A percentile compares a stretch with the other conserved stretches of the same genome.
phyloP scores from a whole-genome alignment of 2,329 filamentous ascomycete genomes.

The Triangularia setosa region DNA sequence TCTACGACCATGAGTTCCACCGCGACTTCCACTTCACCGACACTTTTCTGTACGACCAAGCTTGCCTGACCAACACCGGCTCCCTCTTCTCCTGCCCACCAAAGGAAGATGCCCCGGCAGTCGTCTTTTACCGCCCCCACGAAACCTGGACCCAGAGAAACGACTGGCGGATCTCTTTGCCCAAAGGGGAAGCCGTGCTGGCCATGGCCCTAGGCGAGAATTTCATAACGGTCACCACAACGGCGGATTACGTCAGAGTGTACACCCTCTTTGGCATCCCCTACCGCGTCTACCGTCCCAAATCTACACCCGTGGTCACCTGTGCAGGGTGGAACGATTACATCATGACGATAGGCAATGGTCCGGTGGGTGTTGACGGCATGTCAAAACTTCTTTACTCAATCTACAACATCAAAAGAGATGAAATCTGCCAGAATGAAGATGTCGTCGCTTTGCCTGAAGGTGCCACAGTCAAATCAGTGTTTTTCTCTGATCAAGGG shows the following conservation, averaged over 20 bases:
- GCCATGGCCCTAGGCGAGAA: slow-evolving; percentile 89
- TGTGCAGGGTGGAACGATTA: slow-evolving; percentile 95
- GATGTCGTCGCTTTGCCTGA: slow-evolving; percentile 83
- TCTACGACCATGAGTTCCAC: slow-evolving; percentile 90
- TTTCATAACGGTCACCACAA: slow-evolving; percentile 86
- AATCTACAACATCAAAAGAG: slow-evolving; percentile 89
- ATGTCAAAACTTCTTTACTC: slow-evolving; percentile 78
- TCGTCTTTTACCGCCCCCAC: slow-evolving; percentile 93
- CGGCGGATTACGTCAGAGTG: slow-evolving; percentile 81
- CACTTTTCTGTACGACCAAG: slow-evolving; percentile 92
- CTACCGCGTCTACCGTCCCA: slow-evolving; percentile 83
- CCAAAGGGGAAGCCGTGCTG: slow-evolving; percentile 77
- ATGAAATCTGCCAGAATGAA: slow-evolving; percentile 91
- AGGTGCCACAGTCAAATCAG: slow-evolving; percentile 67
- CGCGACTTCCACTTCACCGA: slow-evolving; percentile 98
- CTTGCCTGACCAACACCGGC: slow-evolving; percentile 82
- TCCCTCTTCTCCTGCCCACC: slow-evolving; percentile 80
- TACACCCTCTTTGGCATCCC: slow-evolving; percentile 92
- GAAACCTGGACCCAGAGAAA: slow-evolving; percentile 90
- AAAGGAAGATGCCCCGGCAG: slow-evolving; percentile 61
- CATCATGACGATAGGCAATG: slow-evolving; percentile 93
- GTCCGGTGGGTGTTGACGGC: slow-evolving; percentile 75
- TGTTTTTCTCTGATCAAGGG: slow-evolving; percentile 91
- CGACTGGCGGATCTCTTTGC: slow-evolving; percentile 88
- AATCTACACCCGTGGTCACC: slow-evolving; percentile 83